Conservation (phyloP, 2,329 filamentous ascomycete species). For the Epichloe scottii region DNA sequence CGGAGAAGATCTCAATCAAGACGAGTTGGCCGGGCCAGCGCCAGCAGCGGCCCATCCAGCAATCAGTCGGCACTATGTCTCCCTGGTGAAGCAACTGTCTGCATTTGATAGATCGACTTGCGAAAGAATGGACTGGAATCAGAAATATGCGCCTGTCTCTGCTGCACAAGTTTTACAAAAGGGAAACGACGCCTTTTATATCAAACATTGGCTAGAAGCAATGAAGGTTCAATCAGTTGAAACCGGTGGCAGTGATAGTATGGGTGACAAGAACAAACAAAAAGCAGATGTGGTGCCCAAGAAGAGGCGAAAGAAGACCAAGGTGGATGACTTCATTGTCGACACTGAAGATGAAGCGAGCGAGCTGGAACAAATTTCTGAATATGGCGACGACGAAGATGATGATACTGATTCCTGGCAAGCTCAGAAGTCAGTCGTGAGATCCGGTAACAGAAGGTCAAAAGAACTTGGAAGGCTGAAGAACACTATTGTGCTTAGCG, state of each 20-base stretch:
- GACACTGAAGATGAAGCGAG: conserved; percentile 63
- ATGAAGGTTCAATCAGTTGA: conserved; percentile 69
- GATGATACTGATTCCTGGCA: conserved; percentile 25
- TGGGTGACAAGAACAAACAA: conserved; percentile 15
- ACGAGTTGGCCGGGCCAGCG: conserved; percentile 19
- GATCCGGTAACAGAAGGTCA: conserved; percentile 24
- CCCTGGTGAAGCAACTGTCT: conserved; percentile 50
- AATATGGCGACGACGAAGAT: conserved; percentile 46
- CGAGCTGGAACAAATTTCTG: conserved; percentile 56
- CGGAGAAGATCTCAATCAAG: conserved; percentile 18
- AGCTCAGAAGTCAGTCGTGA: conserved; percentile 42
- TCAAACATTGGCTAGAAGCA: conserved; percentile 71
- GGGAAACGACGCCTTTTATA: conserved; percentile 53
- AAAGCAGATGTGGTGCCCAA: conserved; percentile 23
- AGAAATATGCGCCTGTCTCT: conserved; percentile 68
- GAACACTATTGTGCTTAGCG: conserved; percentile 80
- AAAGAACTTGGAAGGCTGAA: conserved; percentile 39
- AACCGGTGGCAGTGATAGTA: conserved; percentile 33
- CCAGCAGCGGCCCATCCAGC: conserved; percentile 38
- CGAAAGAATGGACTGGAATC: conserved; percentile 61
- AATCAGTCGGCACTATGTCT: conserved; percentile 44
- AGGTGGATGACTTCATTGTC: conserved; percentile 69
- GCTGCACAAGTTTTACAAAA: conserved; percentile 64
- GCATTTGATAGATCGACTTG: conserved; percentile 71
- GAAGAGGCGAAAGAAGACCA: conserved; percentile 60